Base-by-base conservation (phyloP, 345 rosid genomes). In the Citrus inodora region DNA sequence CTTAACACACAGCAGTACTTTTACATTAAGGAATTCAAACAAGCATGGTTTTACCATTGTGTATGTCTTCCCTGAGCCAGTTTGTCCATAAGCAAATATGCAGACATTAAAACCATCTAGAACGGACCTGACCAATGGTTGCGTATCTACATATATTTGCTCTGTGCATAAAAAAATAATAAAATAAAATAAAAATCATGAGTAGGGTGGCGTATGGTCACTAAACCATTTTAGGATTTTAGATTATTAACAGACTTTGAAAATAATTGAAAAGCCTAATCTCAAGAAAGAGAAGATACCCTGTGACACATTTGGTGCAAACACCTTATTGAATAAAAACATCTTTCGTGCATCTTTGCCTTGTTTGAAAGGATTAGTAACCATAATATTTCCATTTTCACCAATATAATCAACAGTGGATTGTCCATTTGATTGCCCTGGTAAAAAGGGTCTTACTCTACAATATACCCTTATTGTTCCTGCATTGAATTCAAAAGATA, bases 51-150 rank as follows among this genome's bases (percentile, higher is more conserved):
- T 80, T 90, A 96, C 99, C 99, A 96, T 96, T 11, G 99, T 96
- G 81, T 91, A 93, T 60, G 99, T 96, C 83, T 96, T 96, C 78
- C 99, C 99, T 16, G 99, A 95, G 79, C 99, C 99, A 24, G 99
- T 95, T 89, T 95, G 99, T 70, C 99, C 99, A 82, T 95, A 95
- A 25, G 99, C 99, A 38, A 95, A 95, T 74, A 95, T 93, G 83
- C 99, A 95, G 59, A 93, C 99, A 82, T 95, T 95, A 79, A 80
- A 95, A 67, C 99, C 99, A 77, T 95, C 99, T 2, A 95, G 91
- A 53, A 95, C 95, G 3, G 99, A 93, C 81, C 99, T 85, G 79
- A 95, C 77, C 78, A 95, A 81, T 0, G 98, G 97, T 73, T 82
- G 97, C 74, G 98, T 93, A 76, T 96, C 97, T 0, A 25, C 70